phyloP scores from a whole-genome alignment of 257 asterid genomes.

The Nicotiana attenuata region DNA sequence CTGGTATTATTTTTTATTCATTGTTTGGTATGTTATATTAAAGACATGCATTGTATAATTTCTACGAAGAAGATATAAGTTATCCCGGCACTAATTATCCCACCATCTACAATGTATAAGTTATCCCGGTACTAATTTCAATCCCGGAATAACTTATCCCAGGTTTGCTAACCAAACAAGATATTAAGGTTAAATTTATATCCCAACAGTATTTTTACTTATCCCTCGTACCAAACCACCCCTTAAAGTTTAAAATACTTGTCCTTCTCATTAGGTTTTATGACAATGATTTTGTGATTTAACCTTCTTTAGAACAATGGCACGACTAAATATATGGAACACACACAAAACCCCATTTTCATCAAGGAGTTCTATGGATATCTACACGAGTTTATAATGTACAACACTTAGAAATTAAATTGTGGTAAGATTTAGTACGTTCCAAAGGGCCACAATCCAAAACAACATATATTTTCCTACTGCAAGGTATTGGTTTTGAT shows the following conservation, averaged over 20 bases:
- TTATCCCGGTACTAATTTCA: too few species aligned
- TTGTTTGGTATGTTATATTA: too few species aligned
- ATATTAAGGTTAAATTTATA: too few species aligned
- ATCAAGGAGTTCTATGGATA: not conserved
- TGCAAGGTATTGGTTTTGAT: not conserved
- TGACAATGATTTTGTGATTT: not conserved
- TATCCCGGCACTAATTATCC: too few species aligned
- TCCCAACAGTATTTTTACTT: too few species aligned
- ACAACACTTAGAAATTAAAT: not conserved
- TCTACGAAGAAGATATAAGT: too few species aligned
- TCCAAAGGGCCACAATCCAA: not conserved
- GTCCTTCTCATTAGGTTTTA: not conserved
- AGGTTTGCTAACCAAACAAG: too few species aligned
- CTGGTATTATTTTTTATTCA: too few species aligned
- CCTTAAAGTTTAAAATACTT: not conserved
- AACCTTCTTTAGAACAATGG: not conserved
- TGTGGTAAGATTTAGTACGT: not conserved
- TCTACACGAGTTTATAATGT: not conserved
- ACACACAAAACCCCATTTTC: not conserved
- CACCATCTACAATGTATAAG: too few species aligned
- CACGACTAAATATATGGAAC: not conserved
- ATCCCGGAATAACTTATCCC: too few species aligned
- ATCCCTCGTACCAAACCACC: too few species aligned
- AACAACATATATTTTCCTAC: not conserved
- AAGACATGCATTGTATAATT: too few species aligned